Conservation (phyloP, 768 basidiomycete genomes). For the Suillus spraguei region DNA sequence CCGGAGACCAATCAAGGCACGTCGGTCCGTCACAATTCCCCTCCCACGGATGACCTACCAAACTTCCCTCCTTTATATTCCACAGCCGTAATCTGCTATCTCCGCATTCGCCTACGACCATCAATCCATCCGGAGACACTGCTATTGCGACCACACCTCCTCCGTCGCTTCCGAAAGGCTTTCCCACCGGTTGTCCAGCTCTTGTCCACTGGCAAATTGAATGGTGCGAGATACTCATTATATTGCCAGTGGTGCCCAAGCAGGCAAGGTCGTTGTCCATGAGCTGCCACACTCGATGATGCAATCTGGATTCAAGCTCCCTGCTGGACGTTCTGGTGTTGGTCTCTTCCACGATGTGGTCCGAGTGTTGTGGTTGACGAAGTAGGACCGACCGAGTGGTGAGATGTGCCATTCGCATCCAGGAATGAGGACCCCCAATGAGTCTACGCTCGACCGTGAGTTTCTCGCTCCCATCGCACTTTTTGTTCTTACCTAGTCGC, state of each 20-base stretch:
- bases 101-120: not conserved
- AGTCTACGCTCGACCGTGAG: not conserved
- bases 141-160: not conserved
- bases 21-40: not conserved
- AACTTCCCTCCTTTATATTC: not conserved
- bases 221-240: not conserved
- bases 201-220: not conserved
- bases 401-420: not conserved
- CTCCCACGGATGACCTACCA: not conserved
- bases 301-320: not conserved
- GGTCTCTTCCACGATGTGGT: slow-evolving; percentile 3
- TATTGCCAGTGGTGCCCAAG: not conserved
- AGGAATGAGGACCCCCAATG: not conserved
- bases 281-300: not conserved
- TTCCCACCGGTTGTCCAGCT: not conserved
- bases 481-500: not conserved
- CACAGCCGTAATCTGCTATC: not conserved
- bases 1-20: slow-evolving; percentile 18
- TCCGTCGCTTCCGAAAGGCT: not conserved
- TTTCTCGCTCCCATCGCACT: no score
- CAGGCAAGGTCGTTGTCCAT: not conserved
- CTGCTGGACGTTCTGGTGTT: not conserved
- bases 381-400: not conserved
- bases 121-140: not conserved
- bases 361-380: not conserved